A percentile compares a stretch with the other conserved stretches of the same genome.
Conservation (phyloP, 1,139 yeast species). For the Saccharomyces hybrid region DNA sequence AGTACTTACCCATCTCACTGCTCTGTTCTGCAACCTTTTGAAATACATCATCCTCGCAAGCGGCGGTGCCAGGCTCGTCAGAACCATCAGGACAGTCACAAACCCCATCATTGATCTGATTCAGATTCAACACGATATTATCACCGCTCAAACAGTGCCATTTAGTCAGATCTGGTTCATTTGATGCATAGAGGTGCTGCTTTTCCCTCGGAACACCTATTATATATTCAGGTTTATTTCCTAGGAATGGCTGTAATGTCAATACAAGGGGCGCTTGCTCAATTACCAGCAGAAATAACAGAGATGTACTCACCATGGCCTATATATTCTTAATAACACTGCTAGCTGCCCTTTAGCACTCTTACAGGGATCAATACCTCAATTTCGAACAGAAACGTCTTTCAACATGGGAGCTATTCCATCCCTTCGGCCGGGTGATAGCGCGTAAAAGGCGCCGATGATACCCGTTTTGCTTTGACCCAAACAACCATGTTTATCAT, state of each 20-base stretch:
- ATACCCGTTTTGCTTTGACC: neutral
- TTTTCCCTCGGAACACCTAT: slow-evolving; percentile 20
- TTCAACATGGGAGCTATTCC: neutral
- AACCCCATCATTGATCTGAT: slow-evolving; percentile 74
- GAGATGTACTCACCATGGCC: neutral
- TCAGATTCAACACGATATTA: slow-evolving; percentile 47
- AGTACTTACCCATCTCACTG: slow-evolving; percentile 24
- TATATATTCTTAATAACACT: neutral
- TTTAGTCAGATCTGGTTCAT: slow-evolving; percentile 28
- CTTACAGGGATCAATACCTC: no score
- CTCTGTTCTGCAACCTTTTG: neutral
- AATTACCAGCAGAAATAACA: neutral
- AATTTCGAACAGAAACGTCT: neutral
- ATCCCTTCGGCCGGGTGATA: neutral
- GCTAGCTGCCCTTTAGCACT: neutral
- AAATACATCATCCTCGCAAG: slow-evolving; percentile 45
- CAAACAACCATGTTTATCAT: neutral
- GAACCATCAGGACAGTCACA: slow-evolving; percentile 98
- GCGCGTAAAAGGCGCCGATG: neutral
- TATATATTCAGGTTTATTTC: neutral
- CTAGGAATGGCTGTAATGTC: neutral
- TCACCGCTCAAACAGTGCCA: slow-evolving; percentile 72
- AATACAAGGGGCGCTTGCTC: neutral
- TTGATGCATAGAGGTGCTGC: slow-evolving; percentile 8
- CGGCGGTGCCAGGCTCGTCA: slow-evolving; percentile 94